Base-by-base conservation (phyloP, 1,139 yeast genomes). In the Ogataea hybrid region DNA sequence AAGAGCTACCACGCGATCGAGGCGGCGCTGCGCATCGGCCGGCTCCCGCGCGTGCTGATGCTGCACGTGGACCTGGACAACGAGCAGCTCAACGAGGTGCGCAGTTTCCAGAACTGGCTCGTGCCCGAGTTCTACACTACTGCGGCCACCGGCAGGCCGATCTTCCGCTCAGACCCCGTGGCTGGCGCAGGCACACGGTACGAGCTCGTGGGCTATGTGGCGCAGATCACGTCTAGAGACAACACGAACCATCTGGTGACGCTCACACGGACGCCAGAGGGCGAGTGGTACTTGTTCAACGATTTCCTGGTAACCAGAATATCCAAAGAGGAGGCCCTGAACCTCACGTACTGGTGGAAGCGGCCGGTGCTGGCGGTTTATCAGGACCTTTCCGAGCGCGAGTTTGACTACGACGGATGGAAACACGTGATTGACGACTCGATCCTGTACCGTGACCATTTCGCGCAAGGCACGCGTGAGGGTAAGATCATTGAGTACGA, bases 261-360 rank as follows among this genome's bases (percentile, higher is more conserved):
- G 0, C 78, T 74, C 25, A 51, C 56, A 8, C 54, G 52, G 37
- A 53, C 62, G 8, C 47, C 54, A 3, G 51, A 51, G 22, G 62
- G 58, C 39, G 70, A 70, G 42, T 94, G 99, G 98, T 79, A 74
- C 53, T 63, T 94, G 56, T 89, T 94, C 62, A 94, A 94, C 58
- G 97, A 94, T 62, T 94, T 90, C 63, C 68, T 92, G 53, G 97
- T 89, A n/a, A 77, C 80, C 60, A 82, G 81, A 18, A 73, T 94
- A 1, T 72, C 83, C 1, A 86, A 82, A 50, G 69, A 68, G 18
- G 89, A 83, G 40, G 89, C 82, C 37, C 70, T 88, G 42, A 78
- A 88, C 57, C 68, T 89, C 42, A 69, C 80, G 1, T 71, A 71
- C 34, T 69, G 80, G 64, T 90, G 97, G 96, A 94, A 92, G 58